phyloP scores from a whole-genome alignment of 345 rosid genomes.

The Dipteronia dyeriana region DNA sequence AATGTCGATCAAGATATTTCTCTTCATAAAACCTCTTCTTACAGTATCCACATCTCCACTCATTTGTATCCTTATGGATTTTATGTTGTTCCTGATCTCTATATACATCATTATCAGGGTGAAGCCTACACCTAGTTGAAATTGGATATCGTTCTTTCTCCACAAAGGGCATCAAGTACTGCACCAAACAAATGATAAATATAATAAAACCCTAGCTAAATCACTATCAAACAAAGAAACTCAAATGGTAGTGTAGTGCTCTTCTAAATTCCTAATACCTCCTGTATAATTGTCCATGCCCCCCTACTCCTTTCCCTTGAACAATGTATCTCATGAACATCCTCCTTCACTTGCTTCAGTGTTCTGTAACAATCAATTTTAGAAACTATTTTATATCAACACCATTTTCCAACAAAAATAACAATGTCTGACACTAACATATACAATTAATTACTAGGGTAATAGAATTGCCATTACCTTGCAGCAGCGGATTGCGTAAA shows the following conservation, averaged over 20 bases:
- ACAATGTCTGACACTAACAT: neutral
- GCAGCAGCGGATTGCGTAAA: slow-evolving; percentile 34
- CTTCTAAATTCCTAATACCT: slow-evolving; percentile 30
- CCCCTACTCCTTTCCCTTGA: slow-evolving; percentile 73
- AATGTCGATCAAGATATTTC: slow-evolving; percentile 61
- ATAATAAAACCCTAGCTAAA: slow-evolving; percentile 13
- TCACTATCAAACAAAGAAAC: slow-evolving; percentile 7
- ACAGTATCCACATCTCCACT: slow-evolving; percentile 74
- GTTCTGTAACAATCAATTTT: slow-evolving; percentile 29
- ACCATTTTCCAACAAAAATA: neutral
- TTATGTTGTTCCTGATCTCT: slow-evolving; percentile 74
- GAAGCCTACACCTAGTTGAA: slow-evolving; percentile 54
- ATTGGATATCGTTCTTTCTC: slow-evolving; percentile 49
- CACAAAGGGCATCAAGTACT: slow-evolving; percentile 71
- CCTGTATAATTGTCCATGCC: slow-evolving; percentile 56
- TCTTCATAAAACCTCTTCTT: slow-evolving; percentile 66
- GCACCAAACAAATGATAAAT: slow-evolving; percentile 13
- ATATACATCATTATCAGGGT: slow-evolving; percentile 51
- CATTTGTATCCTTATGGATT: slow-evolving; percentile 49
- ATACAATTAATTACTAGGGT: neutral
- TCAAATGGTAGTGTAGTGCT: neutral
- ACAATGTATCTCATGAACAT: slow-evolving; percentile 55
- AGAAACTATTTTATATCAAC: neutral
- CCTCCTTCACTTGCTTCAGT: slow-evolving; percentile 27
- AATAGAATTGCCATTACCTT: slow-evolving; percentile 34